Percentiles rank a stretch among this genome's conserved stretches.
Evolutionary conservation across 768 basidiomycete species (phyloP).

Genomic region (Cytidiella melzeri): DNA sequence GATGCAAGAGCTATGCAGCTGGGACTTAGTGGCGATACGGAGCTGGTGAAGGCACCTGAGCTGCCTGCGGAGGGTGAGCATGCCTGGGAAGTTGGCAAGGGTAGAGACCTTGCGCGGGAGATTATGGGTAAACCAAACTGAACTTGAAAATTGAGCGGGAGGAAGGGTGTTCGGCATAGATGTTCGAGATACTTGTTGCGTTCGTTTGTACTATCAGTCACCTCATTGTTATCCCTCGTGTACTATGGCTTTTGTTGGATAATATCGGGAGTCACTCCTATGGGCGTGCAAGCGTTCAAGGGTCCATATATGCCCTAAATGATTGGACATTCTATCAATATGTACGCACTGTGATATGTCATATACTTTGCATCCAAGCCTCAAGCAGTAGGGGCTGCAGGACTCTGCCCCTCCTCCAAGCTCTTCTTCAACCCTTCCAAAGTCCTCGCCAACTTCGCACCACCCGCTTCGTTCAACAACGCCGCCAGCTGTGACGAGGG

Average conservation of each 20-base stretch:
- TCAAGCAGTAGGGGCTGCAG: background rate
- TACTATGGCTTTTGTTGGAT: no score
- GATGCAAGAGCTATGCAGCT: constrained; percentile 54
- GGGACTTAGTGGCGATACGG: constrained; percentile 44
- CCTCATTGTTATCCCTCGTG: no score
- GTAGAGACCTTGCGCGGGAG: constrained; percentile 43
- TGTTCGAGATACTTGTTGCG: no score
- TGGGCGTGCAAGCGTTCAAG: no score
- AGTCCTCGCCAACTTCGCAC: constrained; percentile 63
- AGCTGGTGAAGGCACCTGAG: constrained; percentile 36
- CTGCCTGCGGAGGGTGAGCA: constrained; percentile 27
- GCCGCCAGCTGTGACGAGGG: constrained; percentile 71
- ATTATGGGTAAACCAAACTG: constrained; percentile 27
- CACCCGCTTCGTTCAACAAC: constrained; percentile 61
- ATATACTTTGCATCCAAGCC: no score
- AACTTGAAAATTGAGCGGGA: background rate
- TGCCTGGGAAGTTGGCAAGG: constrained; percentile 47
- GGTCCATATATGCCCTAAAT: background rate
- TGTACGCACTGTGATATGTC: background rate
- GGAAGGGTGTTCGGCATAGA: no score
- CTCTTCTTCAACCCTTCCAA: constrained; percentile 69
- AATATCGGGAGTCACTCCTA: no score
- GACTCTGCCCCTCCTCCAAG: constrained; percentile 43
- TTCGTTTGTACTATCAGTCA: no score
- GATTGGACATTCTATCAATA: background rate